Evolutionary conservation across 345 rosid genomes (phyloP), one percentile per base, ranked within the genome.

Genomic region (Gossypium anomalum): DNA sequence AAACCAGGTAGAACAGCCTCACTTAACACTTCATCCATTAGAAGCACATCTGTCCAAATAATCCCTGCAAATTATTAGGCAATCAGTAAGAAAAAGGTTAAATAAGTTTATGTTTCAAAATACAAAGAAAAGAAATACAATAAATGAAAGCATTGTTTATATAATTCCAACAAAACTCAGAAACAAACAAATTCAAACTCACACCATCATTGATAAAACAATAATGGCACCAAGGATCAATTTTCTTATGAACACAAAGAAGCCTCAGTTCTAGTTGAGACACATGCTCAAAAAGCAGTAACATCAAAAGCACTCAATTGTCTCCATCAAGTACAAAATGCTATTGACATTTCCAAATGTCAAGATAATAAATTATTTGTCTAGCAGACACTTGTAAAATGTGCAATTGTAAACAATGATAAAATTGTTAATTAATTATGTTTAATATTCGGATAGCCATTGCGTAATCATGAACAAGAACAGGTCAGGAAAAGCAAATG

Each of bases 1-100:
- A 84, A 83, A 74, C 84, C 94, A 57, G 92, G 86, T 70, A 95
- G 93, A 61, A 80, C 83, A 86, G 97, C 93, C 78, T 90, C 97
- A 77, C 77, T 82, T 76, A 93, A 80, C 41, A 88, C 93, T 82
- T 89, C 93, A 82, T 93, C 98, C 90, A 95, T 79, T 73, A 91
- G 79, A 56, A 88, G 90, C 44, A 90, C 97, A 85, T 93, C 97
- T 75, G 81, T 85, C 99, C 97, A 95, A 68, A 95, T 84, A 57
- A 84, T 80, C 81, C 92, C 98, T 95, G 82, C 79, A 76, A 69
- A 66, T 29, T 74, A 77, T 44, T 69, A 76, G 66, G 65, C 70
- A 78, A 63, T 74, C 70, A 27, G 58, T 53, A 57, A 77, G 75
- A 58, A 80, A n/a, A 76, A 75, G 68, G 67, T 61, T 52, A 56